Evolutionary conservation across 495 filamentous ascomycete species (phyloP), one percentile per base, ranked within the genome.

Genomic region (Pseudotulostoma volvatum): DNA sequence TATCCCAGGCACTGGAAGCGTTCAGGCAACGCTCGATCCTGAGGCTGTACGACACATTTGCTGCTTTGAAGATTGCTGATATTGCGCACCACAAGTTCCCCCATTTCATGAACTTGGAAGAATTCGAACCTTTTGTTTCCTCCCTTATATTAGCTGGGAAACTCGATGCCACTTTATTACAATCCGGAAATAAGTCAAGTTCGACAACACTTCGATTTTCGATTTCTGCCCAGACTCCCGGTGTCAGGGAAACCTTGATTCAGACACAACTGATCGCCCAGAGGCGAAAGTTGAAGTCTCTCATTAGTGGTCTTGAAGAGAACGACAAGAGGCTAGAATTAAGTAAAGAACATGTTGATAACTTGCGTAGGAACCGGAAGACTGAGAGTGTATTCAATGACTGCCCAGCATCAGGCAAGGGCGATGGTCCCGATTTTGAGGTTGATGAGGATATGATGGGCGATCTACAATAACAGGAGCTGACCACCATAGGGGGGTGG

Each of bases 391-490:
- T 46, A 1, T 48, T 53, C n/a, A 64, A 58, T 25, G 48, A 49
- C 40, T 19, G 44, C 48, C 41, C 25, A 9, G 20, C 17, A 49
- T 44, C 43, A 32, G 44, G 44, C 2, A 47, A 38, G 5, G 49
- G 40, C 9, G 60, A 61, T 30, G 58, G 57, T 5, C 40, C 36
- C 41, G 49, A 49, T 3, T 49, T 58, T 33, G 59, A 73, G 2
- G 66, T 74, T 36, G 77, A 81, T 35, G 77, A 81, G 51, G 76
- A 83, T 48, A 58, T 83, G 31, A 81, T 83, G 77, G 71, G 59
- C 19, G 68, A 70, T 31, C 31, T 60, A n/a, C 49, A 47, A 34
- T 14, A 34, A 34, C 28, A 31, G n/a, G n/a, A n/a, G 23, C 5
- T 28, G 23, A 5, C 23, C 11, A 28, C n/a, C n/a, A n/a, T n/a